Evolutionary conservation across 75 land plant genomes (phyloP).

Genomic region (Selaginella moellendorffii): DNA sequence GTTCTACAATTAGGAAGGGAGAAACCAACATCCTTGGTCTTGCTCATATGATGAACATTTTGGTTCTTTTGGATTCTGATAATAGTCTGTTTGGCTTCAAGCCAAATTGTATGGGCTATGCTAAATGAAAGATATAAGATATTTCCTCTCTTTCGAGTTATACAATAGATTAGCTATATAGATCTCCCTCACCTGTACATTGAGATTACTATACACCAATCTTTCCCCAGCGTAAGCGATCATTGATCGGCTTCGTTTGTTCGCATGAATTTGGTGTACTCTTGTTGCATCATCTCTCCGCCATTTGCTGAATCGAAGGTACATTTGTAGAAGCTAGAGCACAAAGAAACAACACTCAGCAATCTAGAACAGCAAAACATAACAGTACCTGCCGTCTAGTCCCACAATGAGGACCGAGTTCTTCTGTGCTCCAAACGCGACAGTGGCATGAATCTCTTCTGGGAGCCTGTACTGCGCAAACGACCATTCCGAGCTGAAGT

Average conservation of each 20-base stretch:
- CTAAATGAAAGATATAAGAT: too few relatives aligned
- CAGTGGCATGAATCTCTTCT: neutral
- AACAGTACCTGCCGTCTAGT: neutral
- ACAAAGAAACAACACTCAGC: neutral
- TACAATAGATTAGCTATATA: too few relatives aligned
- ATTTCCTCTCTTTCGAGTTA: too few relatives aligned
- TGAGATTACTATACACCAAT: too few relatives aligned
- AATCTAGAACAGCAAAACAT: neutral
- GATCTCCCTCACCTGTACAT: too few relatives aligned
- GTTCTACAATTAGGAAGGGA: too few relatives aligned
- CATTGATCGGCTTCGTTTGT: conserved; percentile 10
- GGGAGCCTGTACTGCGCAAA: neutral
- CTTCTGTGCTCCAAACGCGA: neutral
- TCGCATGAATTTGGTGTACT: conserved; percentile 37
- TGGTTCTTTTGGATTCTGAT: too few relatives aligned
- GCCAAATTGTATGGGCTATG: too few relatives aligned
- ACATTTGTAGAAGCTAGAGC: conserved; percentile 59
- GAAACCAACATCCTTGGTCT: too few relatives aligned
- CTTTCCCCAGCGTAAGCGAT: too few relatives aligned
- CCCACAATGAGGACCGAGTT: neutral
- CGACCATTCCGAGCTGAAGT: neutral
- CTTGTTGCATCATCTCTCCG: conserved; percentile 56
- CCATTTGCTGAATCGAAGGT: conserved; percentile 54
- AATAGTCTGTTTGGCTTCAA: too few relatives aligned
- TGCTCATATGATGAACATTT: too few relatives aligned